Conservation (phyloP, 2,329 filamentous ascomycete species). For the Cercospora sp. region DNA sequence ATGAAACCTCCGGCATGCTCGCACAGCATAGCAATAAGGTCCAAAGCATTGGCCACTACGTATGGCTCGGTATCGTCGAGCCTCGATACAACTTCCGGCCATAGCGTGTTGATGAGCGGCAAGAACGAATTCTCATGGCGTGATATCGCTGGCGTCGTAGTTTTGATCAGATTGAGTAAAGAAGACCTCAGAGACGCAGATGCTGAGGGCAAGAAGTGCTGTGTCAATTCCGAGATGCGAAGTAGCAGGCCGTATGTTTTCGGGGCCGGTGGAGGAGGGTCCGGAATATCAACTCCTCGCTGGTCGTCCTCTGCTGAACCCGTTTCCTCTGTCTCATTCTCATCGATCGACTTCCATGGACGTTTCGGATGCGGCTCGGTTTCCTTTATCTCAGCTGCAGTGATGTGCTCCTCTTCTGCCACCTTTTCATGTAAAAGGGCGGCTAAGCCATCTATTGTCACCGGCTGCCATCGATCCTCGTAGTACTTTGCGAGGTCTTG, state of each 20-base stretch:
- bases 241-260: constrained; percentile 79
- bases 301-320: constrained; percentile 29
- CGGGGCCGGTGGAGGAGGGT: constrained; percentile 61
- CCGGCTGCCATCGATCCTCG: constrained; percentile 27
- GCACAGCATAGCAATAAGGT: constrained; percentile 69
- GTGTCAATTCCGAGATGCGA: constrained; percentile 78
- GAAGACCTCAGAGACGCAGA: constrained; percentile 76
- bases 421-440: constrained; percentile 22
- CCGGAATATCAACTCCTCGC: constrained; percentile 31
- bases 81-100: constrained; percentile 75
- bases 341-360: constrained; percentile 36
- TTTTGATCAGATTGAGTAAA: constrained; percentile 73
- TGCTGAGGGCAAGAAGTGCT: constrained; percentile 85
- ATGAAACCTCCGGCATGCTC: constrained; percentile 77
- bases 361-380: constrained; percentile 32
- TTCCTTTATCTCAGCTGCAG: constrained; percentile 36
- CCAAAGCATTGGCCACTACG: constrained; percentile 68
- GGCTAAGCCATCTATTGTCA: constrained; percentile 49
- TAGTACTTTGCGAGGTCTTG: constrained; percentile 6
- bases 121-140: constrained; percentile 80
- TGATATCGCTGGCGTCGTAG: constrained; percentile 69
- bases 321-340: constrained; percentile 31
- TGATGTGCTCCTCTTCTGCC: constrained; percentile 16
- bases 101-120: constrained; percentile 84
- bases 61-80: constrained; percentile 67